A percentile compares a stretch with the other conserved stretches of the same genome.
These are phyloP conservation scores for Dacryopinax spathularia DNA, from an alignment of 768 basidiomycete genomes.

Conservation along the genomic window DNA sequence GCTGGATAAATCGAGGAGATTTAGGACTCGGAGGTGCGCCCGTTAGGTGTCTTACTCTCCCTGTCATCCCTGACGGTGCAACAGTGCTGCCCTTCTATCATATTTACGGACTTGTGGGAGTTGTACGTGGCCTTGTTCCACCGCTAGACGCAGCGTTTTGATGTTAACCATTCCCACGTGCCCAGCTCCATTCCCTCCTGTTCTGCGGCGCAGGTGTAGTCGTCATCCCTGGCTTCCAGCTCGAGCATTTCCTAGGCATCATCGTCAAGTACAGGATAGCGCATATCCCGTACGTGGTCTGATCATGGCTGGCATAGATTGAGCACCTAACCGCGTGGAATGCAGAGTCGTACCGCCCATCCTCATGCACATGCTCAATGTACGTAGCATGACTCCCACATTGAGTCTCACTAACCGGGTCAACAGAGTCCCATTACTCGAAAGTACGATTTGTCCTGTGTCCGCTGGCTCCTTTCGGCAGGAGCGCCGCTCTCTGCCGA, in stretches of 20 bases:
- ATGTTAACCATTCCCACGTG: conserved; percentile 12
- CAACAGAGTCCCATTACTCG: conserved; percentile 37
- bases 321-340: background rate
- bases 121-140: conserved; percentile 30
- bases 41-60: background rate
- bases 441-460: conserved; percentile 34
- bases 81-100: conserved; percentile 47
- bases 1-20: background rate
- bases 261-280: conserved; percentile 45
- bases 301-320: background rate
- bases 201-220: conserved; percentile 43
- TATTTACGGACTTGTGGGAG: conserved; percentile 52
- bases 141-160: no score
- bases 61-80: background rate
- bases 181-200: conserved; percentile 42
- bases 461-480: conserved; percentile 26
- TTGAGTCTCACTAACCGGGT: conserved; percentile 4
- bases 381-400: conserved; percentile 17
- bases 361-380: conserved; percentile 47
- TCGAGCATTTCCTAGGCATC: conserved; percentile 44
- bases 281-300: conserved; percentile 35
- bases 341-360: conserved; percentile 43
- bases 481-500: background rate
- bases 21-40: background rate
- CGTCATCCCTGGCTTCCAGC: conserved; percentile 47